Percentiles rank a stretch among this genome's conserved stretches.
Evolutionary conservation across 2,329 filamentous ascomycete genomes (phyloP).

Genomic region (Xylaria arbuscula): DNA sequence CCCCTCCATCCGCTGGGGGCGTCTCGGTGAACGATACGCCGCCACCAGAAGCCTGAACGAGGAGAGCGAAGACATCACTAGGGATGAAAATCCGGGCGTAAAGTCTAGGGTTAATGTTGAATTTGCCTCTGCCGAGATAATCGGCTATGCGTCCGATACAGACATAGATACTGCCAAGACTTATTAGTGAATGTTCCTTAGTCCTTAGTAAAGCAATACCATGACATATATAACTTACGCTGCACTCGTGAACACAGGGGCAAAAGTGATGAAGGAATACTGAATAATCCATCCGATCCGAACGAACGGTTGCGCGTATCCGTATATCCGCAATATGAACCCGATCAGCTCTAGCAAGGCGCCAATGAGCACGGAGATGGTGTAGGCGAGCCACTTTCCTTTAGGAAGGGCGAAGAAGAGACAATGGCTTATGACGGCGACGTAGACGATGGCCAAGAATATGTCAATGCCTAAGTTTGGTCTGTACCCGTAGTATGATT

Average conservation of each 20-base stretch:
- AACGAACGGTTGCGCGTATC: constrained; percentile 33
- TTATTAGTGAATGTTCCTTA: constrained; percentile 6
- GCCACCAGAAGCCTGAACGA: constrained; percentile 34
- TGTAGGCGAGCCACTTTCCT: constrained; percentile 32
- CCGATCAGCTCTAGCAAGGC: constrained; percentile 33
- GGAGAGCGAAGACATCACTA: constrained; percentile 31
- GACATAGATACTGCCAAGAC: constrained; percentile 30
- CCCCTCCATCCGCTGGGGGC: constrained; percentile 10
- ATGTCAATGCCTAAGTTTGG: constrained; percentile 38
- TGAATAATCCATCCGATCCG: constrained; percentile 33
- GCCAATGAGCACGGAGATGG: constrained; percentile 29
- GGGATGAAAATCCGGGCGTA: constrained; percentile 37
- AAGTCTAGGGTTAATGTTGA: constrained; percentile 35
- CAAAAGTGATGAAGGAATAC: constrained; percentile 34
- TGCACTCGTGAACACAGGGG: constrained; percentile 36
- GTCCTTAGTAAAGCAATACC: background rate
- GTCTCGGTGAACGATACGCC: constrained; percentile 24
- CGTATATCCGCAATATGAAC: constrained; percentile 24
- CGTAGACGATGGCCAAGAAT: constrained; percentile 36
- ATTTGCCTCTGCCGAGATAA: constrained; percentile 37
- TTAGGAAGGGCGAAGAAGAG: constrained; percentile 20
- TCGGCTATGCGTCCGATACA: constrained; percentile 37
- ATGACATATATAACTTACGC: constrained; percentile 28
- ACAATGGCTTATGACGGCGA: constrained; percentile 16
- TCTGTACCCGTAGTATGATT: constrained; percentile 37